Percentiles rank a stretch among this genome's conserved stretches.
phyloP scores from a whole-genome alignment of 1,284 basidiomycete species.

The Farysia itapuensis region DNA sequence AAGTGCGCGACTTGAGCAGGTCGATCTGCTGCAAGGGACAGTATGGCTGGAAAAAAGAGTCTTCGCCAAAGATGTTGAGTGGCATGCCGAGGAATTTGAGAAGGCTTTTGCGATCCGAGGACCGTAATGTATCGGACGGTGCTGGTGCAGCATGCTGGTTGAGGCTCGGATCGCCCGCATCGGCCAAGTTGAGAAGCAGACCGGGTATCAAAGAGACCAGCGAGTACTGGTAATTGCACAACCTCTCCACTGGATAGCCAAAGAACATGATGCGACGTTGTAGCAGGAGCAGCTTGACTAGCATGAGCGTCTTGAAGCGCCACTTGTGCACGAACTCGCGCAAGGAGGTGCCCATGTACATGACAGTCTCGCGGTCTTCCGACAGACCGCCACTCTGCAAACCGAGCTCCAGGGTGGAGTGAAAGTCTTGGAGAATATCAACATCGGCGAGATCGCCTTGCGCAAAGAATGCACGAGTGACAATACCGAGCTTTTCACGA shows the following conservation, averaged over 20 bases:
- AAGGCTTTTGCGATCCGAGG: constrained; percentile 87
- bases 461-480: constrained; percentile 67
- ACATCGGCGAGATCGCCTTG: constrained; percentile 55
- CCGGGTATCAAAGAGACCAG: constrained; percentile 64
- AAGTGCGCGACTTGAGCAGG: constrained; percentile 76
- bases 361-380: constrained; percentile 44
- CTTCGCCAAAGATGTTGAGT: constrained; percentile 68
- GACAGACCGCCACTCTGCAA: constrained; percentile 40
- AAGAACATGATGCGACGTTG: constrained; percentile 85
- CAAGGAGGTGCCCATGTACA: constrained; percentile 90
- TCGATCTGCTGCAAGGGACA: constrained; percentile 94
- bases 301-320: constrained; percentile 84
- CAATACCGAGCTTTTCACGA: constrained; percentile 90
- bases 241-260: constrained; percentile 90
- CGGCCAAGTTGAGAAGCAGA: constrained; percentile 85
- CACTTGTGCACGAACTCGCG: constrained; percentile 91
- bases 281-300: constrained; percentile 91
- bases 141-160: constrained; percentile 60
- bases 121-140: constrained; percentile 69
- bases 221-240: constrained; percentile 97
- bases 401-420: constrained; percentile 55
- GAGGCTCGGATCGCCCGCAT: constrained; percentile 85
- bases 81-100: constrained; percentile 88
- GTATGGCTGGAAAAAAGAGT: constrained; percentile 96
- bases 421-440: constrained; percentile 57